phyloP scores from a whole-genome alignment of 805 yeast species.

The Cyberlindnera bimundalis region DNA sequence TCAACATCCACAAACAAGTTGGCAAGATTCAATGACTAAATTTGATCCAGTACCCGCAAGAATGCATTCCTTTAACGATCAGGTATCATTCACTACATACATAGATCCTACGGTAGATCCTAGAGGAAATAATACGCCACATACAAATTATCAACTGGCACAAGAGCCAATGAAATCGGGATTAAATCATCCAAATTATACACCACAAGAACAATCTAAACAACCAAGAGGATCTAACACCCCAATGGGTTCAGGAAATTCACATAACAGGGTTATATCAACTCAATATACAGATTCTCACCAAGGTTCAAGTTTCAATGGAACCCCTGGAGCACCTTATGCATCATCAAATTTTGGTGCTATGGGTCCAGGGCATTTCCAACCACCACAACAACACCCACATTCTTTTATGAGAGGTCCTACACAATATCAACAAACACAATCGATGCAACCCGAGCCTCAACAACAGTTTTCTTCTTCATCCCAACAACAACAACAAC shows the following conservation, averaged over 20 bases:
- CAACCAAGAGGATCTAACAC: neutral
- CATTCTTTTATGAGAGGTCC: neutral
- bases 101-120: neutral
- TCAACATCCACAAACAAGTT: neutral
- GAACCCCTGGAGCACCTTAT: neutral
- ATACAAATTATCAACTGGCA: conserved; percentile 1
- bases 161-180: conserved; percentile 6
- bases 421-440: neutral
- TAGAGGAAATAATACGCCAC: neutral
- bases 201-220: neutral
- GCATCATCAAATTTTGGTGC: neutral
- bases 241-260: neutral
- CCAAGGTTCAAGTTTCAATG: neutral
- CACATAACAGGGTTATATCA: neutral
- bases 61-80: neutral
- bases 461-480: neutral
- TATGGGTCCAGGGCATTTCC: neutral
- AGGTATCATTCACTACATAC: neutral
- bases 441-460: neutral
- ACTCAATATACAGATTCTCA: neutral
- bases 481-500: neutral
- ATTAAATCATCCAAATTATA: conserved; percentile 5
- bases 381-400: neutral
- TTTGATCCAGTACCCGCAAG: neutral
- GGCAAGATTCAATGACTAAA: neutral